Evolutionary conservation across 75 land plant species (phyloP), one percentile per base, ranked within the genome.

Genomic region (Pinus taeda): DNA sequence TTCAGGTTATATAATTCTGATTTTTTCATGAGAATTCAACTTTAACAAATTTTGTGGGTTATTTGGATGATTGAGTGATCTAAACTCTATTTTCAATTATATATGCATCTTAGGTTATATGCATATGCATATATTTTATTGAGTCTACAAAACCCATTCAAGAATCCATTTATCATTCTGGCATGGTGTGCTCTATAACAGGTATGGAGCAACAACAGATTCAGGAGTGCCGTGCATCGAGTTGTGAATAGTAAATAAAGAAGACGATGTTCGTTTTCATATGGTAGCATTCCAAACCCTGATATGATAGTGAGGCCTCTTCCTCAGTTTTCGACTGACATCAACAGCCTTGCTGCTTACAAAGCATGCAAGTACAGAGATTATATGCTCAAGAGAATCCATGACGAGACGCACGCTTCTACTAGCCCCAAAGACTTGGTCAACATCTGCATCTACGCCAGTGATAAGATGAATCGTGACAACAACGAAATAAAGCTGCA

Each of bases 1-100:
- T 90, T 59, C 87, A 90, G 87, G 89, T n/a, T 30, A 30, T 1
- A 1, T 1, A 30, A 30, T 30, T 30, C 33, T 30, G 1, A 30
- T 30, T 30, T 30, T 30, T 30, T 30, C 33, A 30, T 1, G 33
- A 30, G 0, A 30, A 30, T 30, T 1, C 33, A 30, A n/a, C n/a
- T n/a, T n/a, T n/a, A n/a, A n/a, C n/a, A n/a, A 30, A 30, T 30
- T 30, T 30, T 30, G 33, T 30, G 33, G 33, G 33, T 30, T 30
- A 30, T 30, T 30, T 30, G 33, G n/a, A n/a, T n/a, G n/a, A n/a
- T n/a, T n/a, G n/a, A n/a, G n/a, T n/a, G n/a, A n/a, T n/a, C n/a
- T n/a, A n/a, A n/a, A n/a, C n/a, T n/a, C n/a, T n/a, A n/a, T n/a
- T n/a, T n/a, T n/a, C n/a, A n/a, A n/a, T n/a, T n/a, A n/a, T n/a